Evolutionary conservation across 2,329 filamentous ascomycete species (phyloP), one percentile per base, ranked within the genome.

Genomic region (Clarireedia hainanense): DNA sequence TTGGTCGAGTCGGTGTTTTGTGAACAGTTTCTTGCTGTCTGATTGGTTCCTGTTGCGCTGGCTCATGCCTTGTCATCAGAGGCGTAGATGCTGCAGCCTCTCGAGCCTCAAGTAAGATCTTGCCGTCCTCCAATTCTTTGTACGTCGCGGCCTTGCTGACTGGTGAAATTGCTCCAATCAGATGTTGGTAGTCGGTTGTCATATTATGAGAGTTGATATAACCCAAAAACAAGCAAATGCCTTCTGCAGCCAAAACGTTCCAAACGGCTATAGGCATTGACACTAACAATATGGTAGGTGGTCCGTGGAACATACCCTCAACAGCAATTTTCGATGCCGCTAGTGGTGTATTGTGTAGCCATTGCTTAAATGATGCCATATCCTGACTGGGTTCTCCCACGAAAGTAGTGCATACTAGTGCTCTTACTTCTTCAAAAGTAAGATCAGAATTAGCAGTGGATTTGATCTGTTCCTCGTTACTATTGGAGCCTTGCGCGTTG

Each of bases 151-250:
- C 69, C 9, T 69, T 69, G 34, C 59, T 60, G 42, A 75, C 71
- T 9, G 73, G 69, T 5, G 67, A 65, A 39, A 68, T 64, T 0
- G 73, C 73, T 6, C 75, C 76, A 57, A 85, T 74, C 5, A 86
- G 71, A 37, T 76, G 76, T 56, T 84, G 76, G 64, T 86, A 85
- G 7, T 85, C 74, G 53, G 81, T 79, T 7, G 81, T 80, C 78
- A 86, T 81, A 68, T 86, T 86, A 63, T 84, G 81, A 0, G 83
- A 85, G 62, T 78, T 84, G 61, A 86, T 80, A 61, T 83, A 82
- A 34, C 83, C 83, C 47, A 86, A 66, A 58, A 83, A 85, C 61
- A 79, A 83, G 69, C 83, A 86, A 23, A 85, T 81, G 64, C 85
- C 84, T 61, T 85, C 81, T 58, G 83, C 79, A 68, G 84, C 80